Conservation (phyloP, 495 filamentous ascomycete genomes). For the Rostrohypoxylon terebratum region DNA sequence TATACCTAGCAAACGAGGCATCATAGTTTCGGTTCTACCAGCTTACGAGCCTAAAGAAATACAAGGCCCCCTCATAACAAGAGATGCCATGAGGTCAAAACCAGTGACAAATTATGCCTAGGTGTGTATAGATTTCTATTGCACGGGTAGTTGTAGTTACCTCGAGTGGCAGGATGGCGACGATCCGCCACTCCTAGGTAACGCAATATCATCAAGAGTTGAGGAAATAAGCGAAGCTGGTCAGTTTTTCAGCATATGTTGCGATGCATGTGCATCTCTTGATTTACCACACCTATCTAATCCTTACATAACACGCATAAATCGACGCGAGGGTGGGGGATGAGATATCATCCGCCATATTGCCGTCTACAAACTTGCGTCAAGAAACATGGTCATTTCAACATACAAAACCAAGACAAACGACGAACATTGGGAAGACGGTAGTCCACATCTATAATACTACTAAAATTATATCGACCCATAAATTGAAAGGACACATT, state of each 20-base stretch:
- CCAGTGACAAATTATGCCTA: not conserved
- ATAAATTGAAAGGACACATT: not conserved
- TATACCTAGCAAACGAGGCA: not conserved
- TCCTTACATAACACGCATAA: not conserved
- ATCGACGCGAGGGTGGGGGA: not conserved
- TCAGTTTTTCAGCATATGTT: not conserved
- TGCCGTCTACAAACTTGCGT: not conserved
- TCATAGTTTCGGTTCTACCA: not conserved
- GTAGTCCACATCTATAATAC: not conserved
- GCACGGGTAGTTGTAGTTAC: not conserved
- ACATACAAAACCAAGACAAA: not conserved
- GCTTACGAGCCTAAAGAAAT: not conserved
- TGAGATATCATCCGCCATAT: not conserved
- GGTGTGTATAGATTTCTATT: not conserved
- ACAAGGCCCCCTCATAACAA: too few relatives aligned
- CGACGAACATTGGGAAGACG: not conserved
- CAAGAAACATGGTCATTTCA: not conserved
- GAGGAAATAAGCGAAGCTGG: not conserved
- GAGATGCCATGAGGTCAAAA: not conserved
- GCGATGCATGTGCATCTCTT: not conserved
- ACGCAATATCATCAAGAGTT: not conserved
- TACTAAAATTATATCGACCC: not conserved
- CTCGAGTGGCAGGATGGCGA: not conserved
- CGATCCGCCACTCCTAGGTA: not conserved
- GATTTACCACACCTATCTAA: not conserved